Base-by-base conservation (phyloP, 2,329 filamentous ascomycete genomes). In the Penicillium brasilianum region DNA sequence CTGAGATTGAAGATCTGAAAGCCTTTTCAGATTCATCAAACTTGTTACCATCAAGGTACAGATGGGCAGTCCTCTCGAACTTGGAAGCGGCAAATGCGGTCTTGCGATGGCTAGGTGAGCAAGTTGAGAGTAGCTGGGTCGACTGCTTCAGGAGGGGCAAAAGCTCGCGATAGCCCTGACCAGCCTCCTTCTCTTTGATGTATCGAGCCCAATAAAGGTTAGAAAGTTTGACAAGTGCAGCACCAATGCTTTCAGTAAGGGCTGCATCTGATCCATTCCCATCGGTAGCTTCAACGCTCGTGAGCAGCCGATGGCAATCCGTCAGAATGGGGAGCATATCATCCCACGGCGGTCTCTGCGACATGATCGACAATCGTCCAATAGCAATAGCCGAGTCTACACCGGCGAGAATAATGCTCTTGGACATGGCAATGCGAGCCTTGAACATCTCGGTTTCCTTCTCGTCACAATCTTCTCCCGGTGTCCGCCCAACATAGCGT, bases 141-240 rank as follows among this genome's bases (percentile, higher is more conserved):
- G 80, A 81, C 39, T 77, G 74, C 50, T 77, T 76, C 55, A 82
- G 66, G 36, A 77, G 62, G 5, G 73, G 71, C 6, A 79, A 50
- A n/a, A 80, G 74, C 43, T 77, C 73, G 6, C 68, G 68, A 57
- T 72, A 67, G 2, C 69, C 63, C 59, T 73, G 72, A 0, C 74
- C 72, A 37, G 69, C 59, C 59, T 80, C 76, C 53, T 77, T 79
- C 50, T 77, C 75, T 58, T 79, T 77, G 22, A 80, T 68, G 58
- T 81, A 82, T 10, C 78, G 75, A 49, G 77, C 77, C 81, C 81
- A 83, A 61, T 78, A 81, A 4, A 80, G 63, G 60, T 82, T 81
- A 0, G 81, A 82, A 44, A 83, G 58, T 30, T 77, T 78, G 16
- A 79, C 72, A 57, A 78, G 67, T 11, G 69, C 69, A 57, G 67